A percentile compares a stretch with the other conserved stretches of the same genome.
These are phyloP conservation scores for Penicillium pancosmium DNA, from an alignment of 495 filamentous ascomycete genomes.

Conservation along the genomic window DNA sequence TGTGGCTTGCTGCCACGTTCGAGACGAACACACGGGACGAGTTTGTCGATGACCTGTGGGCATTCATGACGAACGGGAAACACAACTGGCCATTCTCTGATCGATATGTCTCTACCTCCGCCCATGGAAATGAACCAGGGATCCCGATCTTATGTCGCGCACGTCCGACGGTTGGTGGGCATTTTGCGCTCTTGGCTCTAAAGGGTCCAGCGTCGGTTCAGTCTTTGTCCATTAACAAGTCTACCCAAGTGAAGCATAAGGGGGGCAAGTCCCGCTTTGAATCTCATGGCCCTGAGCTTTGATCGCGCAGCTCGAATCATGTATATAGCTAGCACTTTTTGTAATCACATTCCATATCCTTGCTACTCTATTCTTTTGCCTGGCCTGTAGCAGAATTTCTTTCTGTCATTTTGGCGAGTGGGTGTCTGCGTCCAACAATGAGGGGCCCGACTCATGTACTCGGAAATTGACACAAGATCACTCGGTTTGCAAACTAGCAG, in stretches of 20 bases:
- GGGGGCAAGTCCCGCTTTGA: neutral
- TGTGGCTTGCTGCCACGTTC: constrained; percentile 46
- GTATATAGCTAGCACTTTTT: neutral
- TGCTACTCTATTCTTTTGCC: too few species aligned
- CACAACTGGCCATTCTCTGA: constrained; percentile 49
- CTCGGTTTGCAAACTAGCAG: too few species aligned
- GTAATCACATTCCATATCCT: neutral
- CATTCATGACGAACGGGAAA: constrained; percentile 48
- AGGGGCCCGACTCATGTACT: too few species aligned
- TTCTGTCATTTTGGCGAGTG: too few species aligned
- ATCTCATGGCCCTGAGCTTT: constrained; percentile 2
- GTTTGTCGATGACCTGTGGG: constrained; percentile 47
- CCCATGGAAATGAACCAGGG: constrained; percentile 39
- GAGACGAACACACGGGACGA: constrained; percentile 31
- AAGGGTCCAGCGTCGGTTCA: constrained; percentile 36
- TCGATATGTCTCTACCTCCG: constrained; percentile 43
- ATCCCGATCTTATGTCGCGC: constrained; percentile 49
- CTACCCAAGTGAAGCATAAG: neutral
- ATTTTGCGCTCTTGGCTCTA: constrained; percentile 55
- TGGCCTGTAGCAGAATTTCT: too few species aligned
- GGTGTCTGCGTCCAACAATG: too few species aligned
- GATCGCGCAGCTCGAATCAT: neutral
- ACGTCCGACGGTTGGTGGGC: constrained; percentile 58
- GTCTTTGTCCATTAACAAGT: constrained; percentile 17
- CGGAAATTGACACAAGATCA: too few species aligned